phyloP scores from a whole-genome alignment of 495 filamentous ascomycete species.

The Aspergillus cavernicola region DNA sequence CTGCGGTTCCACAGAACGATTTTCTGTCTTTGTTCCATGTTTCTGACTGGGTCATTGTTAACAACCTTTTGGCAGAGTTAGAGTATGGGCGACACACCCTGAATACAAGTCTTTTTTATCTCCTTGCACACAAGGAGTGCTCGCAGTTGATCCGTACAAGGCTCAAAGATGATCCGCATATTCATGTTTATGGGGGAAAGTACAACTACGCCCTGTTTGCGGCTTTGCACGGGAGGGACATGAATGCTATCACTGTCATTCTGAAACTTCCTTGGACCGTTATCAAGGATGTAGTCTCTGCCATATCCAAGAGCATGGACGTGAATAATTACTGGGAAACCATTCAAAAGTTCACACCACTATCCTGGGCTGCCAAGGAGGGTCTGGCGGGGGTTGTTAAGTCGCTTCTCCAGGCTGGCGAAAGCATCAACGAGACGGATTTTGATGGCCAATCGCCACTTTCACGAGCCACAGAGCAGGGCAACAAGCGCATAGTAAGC shows the following conservation, averaged over 20 bases:
- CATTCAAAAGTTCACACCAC: slow-evolving; percentile 17
- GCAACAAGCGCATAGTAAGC: neutral
- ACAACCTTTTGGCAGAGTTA: slow-evolving; percentile 36
- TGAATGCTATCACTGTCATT: slow-evolving; percentile 25
- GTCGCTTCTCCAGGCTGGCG: slow-evolving; percentile 15
- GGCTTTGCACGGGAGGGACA: slow-evolving; percentile 29
- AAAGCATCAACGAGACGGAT: neutral
- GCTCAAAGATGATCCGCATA: neutral
- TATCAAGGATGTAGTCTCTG: slow-evolving; percentile 15
- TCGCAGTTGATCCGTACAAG: slow-evolving; percentile 34
- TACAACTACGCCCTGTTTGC: slow-evolving; percentile 44
- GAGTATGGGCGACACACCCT: slow-evolving; percentile 27
- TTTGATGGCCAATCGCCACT: slow-evolving; percentile 5
- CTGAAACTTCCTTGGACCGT: slow-evolving; percentile 14
- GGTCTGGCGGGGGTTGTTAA: slow-evolving; percentile 14
- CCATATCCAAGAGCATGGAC: too few relatives aligned
- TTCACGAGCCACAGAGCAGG: neutral
- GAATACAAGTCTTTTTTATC: slow-evolving; percentile 39
- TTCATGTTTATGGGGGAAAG: slow-evolving; percentile 17
- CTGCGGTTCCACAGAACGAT: slow-evolving; percentile 29
- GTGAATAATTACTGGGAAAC: neutral
- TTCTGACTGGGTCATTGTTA: slow-evolving; percentile 31
- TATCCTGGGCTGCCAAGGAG: slow-evolving; percentile 21
- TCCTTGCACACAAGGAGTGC: slow-evolving; percentile 41
- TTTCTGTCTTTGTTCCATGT: slow-evolving; percentile 35